Evolutionary conservation across 2,329 filamentous ascomycete genomes (phyloP), one percentile per base, ranked within the genome.

Genomic region (Dothiorella sarmentorum): DNA sequence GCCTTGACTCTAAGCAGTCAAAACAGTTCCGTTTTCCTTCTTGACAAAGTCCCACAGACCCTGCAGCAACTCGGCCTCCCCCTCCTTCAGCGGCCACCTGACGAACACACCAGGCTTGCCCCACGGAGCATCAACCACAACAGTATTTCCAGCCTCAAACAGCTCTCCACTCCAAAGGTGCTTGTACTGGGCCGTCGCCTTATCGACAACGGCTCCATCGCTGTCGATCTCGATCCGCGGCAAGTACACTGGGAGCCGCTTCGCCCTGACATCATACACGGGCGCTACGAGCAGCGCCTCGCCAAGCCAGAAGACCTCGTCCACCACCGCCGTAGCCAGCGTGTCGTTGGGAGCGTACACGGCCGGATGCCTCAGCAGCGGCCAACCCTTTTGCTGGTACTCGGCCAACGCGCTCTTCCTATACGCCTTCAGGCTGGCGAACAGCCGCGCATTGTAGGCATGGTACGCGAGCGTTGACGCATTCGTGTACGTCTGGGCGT

Each of bases 401-500:
- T 68, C 67, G 0, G 63, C 61, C 29, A 73, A 58, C 22, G 71
- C 64, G 11, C 62, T 53, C 5, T 69, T 67, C 38, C 71, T 63
- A 60, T 73, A 74, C 7, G 66, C 62, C 1, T 63, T 68, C 18
- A 74, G 63, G 15, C 68, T 69, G n/a, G 64, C 63, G 63, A 70
- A 73, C 62, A 74, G 62, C 13, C 71, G 66, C 0, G 70, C 66
- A 31, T 72, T 73, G 63, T 74, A 73, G 2, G 68, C 67, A 53
- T 69, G 69, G 60, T 71, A 74, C 2, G 63, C 62, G 56, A 73
- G 72, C 0, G 71, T 59, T 0, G 68, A 66, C 2, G 62, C 60
- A 56, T 73, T 74, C 58, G 65, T 67, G 62, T 74, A 74, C 65
- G 73, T 71, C 47, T 73, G 71, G 0, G 71, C 65, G 47, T 73